These are phyloP conservation scores for Collybia sp. DNA, from an alignment of 768 basidiomycete genomes.

Conservation along the genomic window DNA sequence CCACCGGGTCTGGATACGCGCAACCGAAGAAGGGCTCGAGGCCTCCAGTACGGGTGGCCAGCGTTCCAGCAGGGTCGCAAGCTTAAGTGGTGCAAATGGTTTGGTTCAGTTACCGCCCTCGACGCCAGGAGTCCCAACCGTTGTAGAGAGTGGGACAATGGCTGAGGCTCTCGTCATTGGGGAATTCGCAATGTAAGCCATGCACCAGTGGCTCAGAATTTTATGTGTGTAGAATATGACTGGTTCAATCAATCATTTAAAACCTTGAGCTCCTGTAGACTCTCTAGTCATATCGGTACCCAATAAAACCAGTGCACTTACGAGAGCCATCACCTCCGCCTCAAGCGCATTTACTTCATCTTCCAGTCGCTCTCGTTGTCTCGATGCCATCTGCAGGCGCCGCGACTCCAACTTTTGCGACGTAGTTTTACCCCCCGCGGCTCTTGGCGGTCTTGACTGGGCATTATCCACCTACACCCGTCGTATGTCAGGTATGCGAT, in stretches of 20 bases:
- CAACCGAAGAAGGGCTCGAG: constrained; percentile 39
- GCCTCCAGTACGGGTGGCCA: constrained; percentile 87
- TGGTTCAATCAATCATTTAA: constrained; percentile 8
- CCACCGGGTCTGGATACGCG: constrained; percentile 69
- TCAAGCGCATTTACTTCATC: constrained; percentile 56
- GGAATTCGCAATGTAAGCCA: constrained; percentile 36
- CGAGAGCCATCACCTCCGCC: constrained; percentile 56
- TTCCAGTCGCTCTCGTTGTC: constrained; percentile 66
- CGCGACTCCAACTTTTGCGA: constrained; percentile 65
- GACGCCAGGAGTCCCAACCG: constrained; percentile 23
- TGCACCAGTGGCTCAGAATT: not conserved
- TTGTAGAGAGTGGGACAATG: constrained; percentile 47
- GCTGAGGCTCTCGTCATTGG: constrained; percentile 66
- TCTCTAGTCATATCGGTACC: not conserved
- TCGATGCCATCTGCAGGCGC: constrained; percentile 56
- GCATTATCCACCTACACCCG: constrained; percentile 49
- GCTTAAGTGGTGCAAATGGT: constrained; percentile 77
- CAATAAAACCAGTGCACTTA: constrained; percentile 17
- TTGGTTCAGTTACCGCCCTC: constrained; percentile 61
- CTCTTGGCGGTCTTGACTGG: constrained; percentile 36
- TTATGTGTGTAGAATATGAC: not conserved
- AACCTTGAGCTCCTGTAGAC: constrained; percentile 13
- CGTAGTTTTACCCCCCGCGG: constrained; percentile 44
- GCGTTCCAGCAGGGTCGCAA: constrained; percentile 77
- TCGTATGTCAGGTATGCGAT: too few species aligned